phyloP scores from a whole-genome alignment of 176 grass and related monocot genomes.

The Rhipidocladum racemiflorum region DNA sequence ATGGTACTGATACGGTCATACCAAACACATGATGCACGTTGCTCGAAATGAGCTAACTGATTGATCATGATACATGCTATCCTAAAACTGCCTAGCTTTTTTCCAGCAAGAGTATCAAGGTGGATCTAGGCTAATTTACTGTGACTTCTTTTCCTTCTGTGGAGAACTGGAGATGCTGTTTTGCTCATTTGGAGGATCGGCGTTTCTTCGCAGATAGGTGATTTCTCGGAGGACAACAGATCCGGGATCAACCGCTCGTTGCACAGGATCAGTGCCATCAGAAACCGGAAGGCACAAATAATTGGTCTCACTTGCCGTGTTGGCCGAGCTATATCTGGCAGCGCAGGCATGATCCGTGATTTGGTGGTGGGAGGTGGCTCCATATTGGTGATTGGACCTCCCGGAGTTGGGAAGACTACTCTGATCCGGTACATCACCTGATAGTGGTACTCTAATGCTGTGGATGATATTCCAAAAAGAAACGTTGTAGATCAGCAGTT shows the following conservation, averaged over 20 bases:
- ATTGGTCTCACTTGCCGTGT: conserved; percentile 94
- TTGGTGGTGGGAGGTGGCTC: conserved; percentile 72
- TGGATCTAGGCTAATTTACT: background rate
- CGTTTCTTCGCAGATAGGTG: conserved; percentile 63
- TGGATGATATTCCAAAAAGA: background rate
- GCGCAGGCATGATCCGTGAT: conserved; percentile 90
- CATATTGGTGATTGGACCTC: conserved; percentile 90
- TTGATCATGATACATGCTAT: background rate
- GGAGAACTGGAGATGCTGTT: background rate
- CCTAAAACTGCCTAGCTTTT: background rate
- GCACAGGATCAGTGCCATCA: conserved; percentile 92
- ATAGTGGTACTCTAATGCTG: background rate
- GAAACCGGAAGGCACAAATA: conserved; percentile 82
- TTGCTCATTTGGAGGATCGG: background rate
- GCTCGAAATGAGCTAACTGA: background rate
- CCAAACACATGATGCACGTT: background rate
- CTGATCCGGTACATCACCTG: conserved; percentile 68
- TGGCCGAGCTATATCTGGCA: conserved; percentile 79
- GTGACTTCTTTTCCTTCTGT: background rate
- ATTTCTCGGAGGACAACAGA: conserved; percentile 90
- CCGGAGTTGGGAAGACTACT: conserved; percentile 94
- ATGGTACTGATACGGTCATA: background rate
- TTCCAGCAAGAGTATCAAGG: background rate
- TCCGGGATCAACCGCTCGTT: conserved; percentile 91
- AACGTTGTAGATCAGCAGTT: background rate